Conservation (phyloP, 2,329 filamentous ascomycete species). For the Exophiala alcalophila region DNA sequence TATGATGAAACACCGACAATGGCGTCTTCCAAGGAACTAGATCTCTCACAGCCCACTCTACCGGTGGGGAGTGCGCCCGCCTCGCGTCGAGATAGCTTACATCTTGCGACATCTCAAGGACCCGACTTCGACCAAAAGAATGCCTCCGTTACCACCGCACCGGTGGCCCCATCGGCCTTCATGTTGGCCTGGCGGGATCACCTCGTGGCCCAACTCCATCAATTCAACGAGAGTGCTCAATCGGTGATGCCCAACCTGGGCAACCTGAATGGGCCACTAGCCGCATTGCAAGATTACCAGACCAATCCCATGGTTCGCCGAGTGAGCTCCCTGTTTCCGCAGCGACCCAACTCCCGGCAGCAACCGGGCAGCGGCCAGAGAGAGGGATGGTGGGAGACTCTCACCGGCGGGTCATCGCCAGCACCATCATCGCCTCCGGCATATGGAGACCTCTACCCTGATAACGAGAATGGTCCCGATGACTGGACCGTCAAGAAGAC, state of each 20-base stretch:
- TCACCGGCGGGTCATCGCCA: conserved; percentile 51
- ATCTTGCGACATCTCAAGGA: conserved; percentile 7
- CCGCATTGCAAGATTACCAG: conserved; percentile 68
- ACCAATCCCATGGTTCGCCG: conserved; percentile 68
- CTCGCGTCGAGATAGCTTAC: conserved; percentile 26
- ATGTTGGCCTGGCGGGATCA: conserved; percentile 72
- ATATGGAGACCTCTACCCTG: conserved; percentile 75
- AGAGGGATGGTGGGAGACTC: conserved; percentile 65
- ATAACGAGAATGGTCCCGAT: conserved; percentile 38
- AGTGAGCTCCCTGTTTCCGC: conserved; percentile 70
- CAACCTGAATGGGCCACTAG: conserved; percentile 55
- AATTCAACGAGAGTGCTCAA: conserved; percentile 69
- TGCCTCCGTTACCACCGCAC: background rate
- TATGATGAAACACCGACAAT: conserved; percentile 26
- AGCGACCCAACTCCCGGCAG: conserved; percentile 54
- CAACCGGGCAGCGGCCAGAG: conserved; percentile 47
- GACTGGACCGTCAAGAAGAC: conserved; percentile 45
- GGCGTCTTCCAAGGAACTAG: conserved; percentile 10
- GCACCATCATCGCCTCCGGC: conserved; percentile 62
- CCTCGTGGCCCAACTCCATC: conserved; percentile 68
- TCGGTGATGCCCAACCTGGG: conserved; percentile 62
- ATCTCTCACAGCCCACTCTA: background rate
- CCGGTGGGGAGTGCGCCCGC: conserved; percentile 10
- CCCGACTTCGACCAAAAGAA: conserved; percentile 40
- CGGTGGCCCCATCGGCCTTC: conserved; percentile 53